Percentiles rank a stretch among this genome's conserved stretches.
These are phyloP conservation scores for Neurospora sp. DNA, from an alignment of 495 filamentous ascomycete species.

Conservation along the genomic window DNA sequence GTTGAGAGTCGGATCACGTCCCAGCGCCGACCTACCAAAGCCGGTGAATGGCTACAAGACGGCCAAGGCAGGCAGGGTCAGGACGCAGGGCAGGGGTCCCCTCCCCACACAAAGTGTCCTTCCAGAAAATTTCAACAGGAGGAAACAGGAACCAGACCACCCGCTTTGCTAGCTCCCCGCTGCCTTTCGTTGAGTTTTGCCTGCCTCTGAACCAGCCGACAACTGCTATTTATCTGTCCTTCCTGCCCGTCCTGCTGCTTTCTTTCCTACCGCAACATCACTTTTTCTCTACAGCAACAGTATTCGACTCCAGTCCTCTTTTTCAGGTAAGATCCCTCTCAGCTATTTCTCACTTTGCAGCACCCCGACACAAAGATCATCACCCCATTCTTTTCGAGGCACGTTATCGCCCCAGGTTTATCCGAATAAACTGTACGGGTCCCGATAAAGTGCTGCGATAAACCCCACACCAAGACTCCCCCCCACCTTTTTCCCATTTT, in stretches of 20 bases:
- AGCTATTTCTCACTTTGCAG: not conserved
- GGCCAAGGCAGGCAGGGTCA: not conserved
- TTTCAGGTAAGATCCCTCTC: not conserved
- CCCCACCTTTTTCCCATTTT: conserved; percentile 15
- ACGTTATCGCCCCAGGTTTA: not conserved
- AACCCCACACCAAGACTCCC: conserved; percentile 14
- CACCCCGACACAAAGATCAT: not conserved
- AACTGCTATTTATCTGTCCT: not conserved
- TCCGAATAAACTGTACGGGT: not conserved
- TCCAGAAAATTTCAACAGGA: conserved; percentile 23
- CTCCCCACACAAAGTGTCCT: conserved; percentile 16
- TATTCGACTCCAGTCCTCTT: not conserved
- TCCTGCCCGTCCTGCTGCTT: not conserved
- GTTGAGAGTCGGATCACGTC: not conserved
- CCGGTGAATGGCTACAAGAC: not conserved
- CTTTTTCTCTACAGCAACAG: not conserved
- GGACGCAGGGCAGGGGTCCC: conserved; percentile 11
- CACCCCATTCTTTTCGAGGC: not conserved
- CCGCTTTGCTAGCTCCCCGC: not conserved
- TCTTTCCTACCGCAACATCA: not conserved
- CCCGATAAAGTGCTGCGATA: not conserved
- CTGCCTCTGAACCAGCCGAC: not conserved
- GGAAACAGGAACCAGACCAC: not conserved
- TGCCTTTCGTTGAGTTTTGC: not conserved
- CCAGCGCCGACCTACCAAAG: not conserved